A percentile compares a stretch with the other conserved stretches of the same genome.
phyloP scores from a whole-genome alignment of 2,329 filamentous ascomycete species.

The Chrysosporium queenslandicum region DNA sequence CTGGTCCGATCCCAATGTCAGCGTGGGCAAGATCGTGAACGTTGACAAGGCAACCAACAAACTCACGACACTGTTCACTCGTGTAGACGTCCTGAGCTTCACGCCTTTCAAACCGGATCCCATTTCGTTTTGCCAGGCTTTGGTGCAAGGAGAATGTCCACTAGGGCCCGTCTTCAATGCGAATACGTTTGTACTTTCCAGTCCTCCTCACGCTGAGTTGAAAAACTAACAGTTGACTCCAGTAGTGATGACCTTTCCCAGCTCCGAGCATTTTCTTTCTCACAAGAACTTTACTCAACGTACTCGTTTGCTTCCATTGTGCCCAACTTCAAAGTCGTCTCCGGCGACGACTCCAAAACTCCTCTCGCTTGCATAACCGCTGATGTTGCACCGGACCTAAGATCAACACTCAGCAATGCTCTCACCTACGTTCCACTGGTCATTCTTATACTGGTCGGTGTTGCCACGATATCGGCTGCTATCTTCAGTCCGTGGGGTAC shows the following conservation, averaged over 20 bases:
- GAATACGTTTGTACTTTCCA: slow-evolving; percentile 38
- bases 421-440: slow-evolving; percentile 67
- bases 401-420: slow-evolving; percentile 54
- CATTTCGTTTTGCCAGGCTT: slow-evolving; percentile 56
- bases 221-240: not conserved
- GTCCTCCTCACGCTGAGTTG: not conserved
- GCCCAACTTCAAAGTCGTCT: slow-evolving; percentile 61
- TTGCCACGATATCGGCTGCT: slow-evolving; percentile 73
- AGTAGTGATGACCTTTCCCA: slow-evolving; percentile 37
- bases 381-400: slow-evolving; percentile 75
- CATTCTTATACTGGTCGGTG: slow-evolving; percentile 66
- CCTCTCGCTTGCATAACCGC: slow-evolving; percentile 70
- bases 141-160: slow-evolving; percentile 58
- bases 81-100: slow-evolving; percentile 67
- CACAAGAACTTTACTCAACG: slow-evolving; percentile 64
- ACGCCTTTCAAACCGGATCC: slow-evolving; percentile 49
- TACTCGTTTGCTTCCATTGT: slow-evolving; percentile 80
- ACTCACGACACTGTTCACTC: slow-evolving; percentile 62
- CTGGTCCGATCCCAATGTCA: slow-evolving; percentile 53
- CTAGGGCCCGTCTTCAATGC: slow-evolving; percentile 60
- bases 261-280: slow-evolving; percentile 63
- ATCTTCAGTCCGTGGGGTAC: slow-evolving; percentile 93
- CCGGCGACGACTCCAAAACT: slow-evolving; percentile 56
- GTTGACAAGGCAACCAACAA: slow-evolving; percentile 49
- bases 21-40: slow-evolving; percentile 67